Evolutionary conservation across 163 green algal genomes (phyloP).

Genomic region (Chlorella variabilis): DNA sequence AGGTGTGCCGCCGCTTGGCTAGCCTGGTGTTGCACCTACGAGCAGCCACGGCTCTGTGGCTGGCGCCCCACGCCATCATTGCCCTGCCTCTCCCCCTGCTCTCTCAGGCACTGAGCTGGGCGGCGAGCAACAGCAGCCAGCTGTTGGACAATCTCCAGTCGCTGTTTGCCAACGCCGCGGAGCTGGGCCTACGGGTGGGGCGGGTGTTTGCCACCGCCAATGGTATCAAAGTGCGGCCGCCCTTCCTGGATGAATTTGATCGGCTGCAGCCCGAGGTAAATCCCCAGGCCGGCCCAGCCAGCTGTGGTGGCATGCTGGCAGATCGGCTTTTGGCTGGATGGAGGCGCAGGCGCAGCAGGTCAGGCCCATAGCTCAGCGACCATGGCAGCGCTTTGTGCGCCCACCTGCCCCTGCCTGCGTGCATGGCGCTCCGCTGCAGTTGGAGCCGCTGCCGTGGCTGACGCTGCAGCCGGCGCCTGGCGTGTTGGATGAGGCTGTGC

Average conservation of each 20-base stretch:
- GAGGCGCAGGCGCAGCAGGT: too few relatives aligned
- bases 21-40: too few relatives aligned
- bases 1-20: not conserved
- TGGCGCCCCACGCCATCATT: too few relatives aligned
- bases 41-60: too few relatives aligned
- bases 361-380: too few relatives aligned
- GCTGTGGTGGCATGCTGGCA: too few relatives aligned
- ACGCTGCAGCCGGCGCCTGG: constrained; percentile 1
- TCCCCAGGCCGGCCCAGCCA: not conserved
- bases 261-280: not conserved
- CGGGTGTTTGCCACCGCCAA: not conserved
- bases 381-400: too few relatives aligned
- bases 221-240: not conserved
- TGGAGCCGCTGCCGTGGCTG: not conserved
- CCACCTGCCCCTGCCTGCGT: too few relatives aligned
- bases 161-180: not conserved
- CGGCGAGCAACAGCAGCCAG: not conserved
- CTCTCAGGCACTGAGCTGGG: constrained; percentile 16
- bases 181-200: not conserved
- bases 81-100: not conserved
- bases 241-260: constrained; percentile 13
- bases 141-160: not conserved
- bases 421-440: not conserved
- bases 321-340: too few relatives aligned
- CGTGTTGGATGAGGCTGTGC: constrained; percentile 2